Base-by-base conservation (phyloP, 2,329 filamentous ascomycete genomes). In the Phoma sp. region DNA sequence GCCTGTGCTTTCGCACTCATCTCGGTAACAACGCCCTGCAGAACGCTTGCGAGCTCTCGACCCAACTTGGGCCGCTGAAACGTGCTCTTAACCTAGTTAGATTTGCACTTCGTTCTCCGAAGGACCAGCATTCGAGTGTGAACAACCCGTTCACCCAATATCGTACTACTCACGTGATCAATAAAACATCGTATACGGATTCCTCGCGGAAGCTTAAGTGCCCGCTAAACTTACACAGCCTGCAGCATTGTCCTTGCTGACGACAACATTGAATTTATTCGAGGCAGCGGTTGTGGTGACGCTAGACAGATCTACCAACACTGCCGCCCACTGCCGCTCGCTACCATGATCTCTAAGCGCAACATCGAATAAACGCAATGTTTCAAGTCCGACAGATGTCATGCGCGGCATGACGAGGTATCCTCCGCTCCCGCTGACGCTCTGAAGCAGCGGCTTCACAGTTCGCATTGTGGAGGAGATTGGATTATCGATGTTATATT, bases 1-100 rank as follows among this genome's bases (percentile, higher is more conserved):
- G 55, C 48, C 57, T 55, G 61, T 64, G 64, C 65, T 46, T 33
- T 32, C 35, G 30, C 30, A 24, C 57, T 66, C 65, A 70, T 71
- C 60, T 72, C 69, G 66, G 52, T 61, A 69, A 55, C 46, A 42
- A 14, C 29, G 40, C 59, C 61, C 61, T 65, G 66, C 61, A 66
- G 48, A 63, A 60, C 60, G 43, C 55, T 32, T 59, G 62, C 61
- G 55, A 65, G 66, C 58, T 49, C 44, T 50, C 39, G 37, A 47
- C 54, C 51, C 43, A 33, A 37, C 37, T 38, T 30, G 38, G 44
- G 24, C 57, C 49, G 39, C 52, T 57, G 63, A 70, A 68, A 70
- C 66, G 55, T 51, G 56, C 64, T 60, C 60, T 40, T 30, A 32
- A 51, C 58, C 41, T 65, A 40, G 55, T 62, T 63, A 60, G 62